Base-by-base conservation (phyloP, 1,139 yeast genomes). In the Diutina sp. region DNA sequence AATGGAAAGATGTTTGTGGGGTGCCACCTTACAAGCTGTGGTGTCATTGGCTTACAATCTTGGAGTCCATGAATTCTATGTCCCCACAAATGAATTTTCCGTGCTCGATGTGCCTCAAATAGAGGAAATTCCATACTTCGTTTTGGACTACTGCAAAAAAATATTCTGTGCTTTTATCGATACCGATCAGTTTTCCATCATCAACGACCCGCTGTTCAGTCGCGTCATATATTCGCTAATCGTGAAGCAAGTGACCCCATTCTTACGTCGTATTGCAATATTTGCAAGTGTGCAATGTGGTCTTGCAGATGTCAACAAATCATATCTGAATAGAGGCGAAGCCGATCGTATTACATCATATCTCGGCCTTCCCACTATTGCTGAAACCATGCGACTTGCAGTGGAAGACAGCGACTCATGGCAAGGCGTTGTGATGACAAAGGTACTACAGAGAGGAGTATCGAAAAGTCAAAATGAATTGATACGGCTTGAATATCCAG, bases 181-280 rank as follows among this genome's bases (percentile, higher is more conserved):
- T 25, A 62, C 62, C 35, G 60, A 66, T 25, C 66, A 63, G 5
- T 70, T 65, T 57, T 60, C 68, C 0, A 57, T 75, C 1, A 61
- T 67, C 44, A 63, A 64, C 48, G 61, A 61, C 2, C 45, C 63
- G 3, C 64, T 58, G 32, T 67, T 73, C 61, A 77, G 77, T 0
- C 59, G 66, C 48, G 71, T 79, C 0, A 62, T 84, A 1, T 83
- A 77, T 62, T 72, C 86, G 0, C 75, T 87, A 80, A 57, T 85
- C 51, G 66, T 79, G 16, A 83, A 83, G 63, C 69, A 84, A 0
- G 68, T 78, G 6, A 79, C 87, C 0, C 90, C 91, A 16, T 87
- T 86, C 61, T 71, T 89, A 60, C 77, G 97, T 61, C 79, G 84
- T 61, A 74, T 83, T 6, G 80, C 89, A 2, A 79, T 90, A 5